Evolutionary conservation across 2,329 filamentous ascomycete species (phyloP).

Genomic region (Geoglossum cookeanum): DNA sequence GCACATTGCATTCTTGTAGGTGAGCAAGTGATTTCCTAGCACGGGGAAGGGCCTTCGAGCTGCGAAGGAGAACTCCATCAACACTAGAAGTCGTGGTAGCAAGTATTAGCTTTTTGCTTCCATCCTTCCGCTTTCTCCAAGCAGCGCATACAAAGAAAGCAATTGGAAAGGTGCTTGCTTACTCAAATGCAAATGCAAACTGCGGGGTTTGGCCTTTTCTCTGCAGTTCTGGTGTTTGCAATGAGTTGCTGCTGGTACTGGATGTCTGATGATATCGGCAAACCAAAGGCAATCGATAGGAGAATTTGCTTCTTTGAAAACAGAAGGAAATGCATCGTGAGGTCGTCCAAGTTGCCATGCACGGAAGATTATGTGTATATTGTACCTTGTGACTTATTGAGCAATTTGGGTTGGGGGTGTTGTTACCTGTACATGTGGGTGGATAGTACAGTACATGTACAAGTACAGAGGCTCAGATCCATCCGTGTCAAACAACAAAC

Average conservation of each 20-base stretch:
- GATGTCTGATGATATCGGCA: background rate
- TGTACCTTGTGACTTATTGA: no score
- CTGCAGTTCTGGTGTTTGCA: background rate
- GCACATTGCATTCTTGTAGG: conserved; percentile 56
- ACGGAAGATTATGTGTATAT: no score
- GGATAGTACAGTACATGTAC: no score
- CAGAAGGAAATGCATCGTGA: background rate
- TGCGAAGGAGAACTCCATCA: conserved; percentile 85
- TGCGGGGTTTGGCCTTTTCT: background rate
- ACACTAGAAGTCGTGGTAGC: conserved; percentile 35
- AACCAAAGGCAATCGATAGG: background rate
- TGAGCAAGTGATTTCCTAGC: conserved; percentile 54
- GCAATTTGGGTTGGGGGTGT: no score
- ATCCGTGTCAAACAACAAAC: no score
- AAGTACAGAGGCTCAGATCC: no score
- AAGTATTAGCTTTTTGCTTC: background rate
- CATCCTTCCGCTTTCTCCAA: background rate
- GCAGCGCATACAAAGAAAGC: background rate
- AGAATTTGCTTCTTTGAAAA: background rate
- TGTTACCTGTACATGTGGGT: no score
- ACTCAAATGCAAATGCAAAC: background rate
- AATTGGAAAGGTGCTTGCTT: background rate
- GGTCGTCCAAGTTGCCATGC: background rate
- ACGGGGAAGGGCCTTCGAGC: conserved; percentile 57
- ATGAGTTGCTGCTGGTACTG: background rate